Evolutionary conservation across 495 filamentous ascomycete genomes (phyloP).

Genomic region (Aspergillus wentii): DNA sequence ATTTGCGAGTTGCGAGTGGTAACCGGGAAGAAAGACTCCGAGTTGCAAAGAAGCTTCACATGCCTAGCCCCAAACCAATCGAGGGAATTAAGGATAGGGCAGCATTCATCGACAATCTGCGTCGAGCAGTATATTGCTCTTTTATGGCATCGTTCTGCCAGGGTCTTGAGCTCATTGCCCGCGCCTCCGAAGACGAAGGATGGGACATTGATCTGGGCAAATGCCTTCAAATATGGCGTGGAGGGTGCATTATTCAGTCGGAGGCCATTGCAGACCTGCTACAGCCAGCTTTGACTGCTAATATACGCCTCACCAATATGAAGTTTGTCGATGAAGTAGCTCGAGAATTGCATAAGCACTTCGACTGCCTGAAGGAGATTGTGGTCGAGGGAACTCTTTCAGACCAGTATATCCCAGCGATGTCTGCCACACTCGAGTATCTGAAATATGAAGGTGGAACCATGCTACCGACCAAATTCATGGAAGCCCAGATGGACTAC

Average conservation of each 20-base stretch:
- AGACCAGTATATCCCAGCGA: slow-evolving; percentile 60
- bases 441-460: slow-evolving; percentile 58
- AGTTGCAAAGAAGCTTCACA: slow-evolving; percentile 38
- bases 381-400: slow-evolving; percentile 51
- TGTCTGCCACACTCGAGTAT: slow-evolving; percentile 65
- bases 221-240: slow-evolving; percentile 66
- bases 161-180: slow-evolving; percentile 62
- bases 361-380: slow-evolving; percentile 49
- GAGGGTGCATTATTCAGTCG: slow-evolving; percentile 69
- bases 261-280: slow-evolving; percentile 62
- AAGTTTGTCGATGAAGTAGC: slow-evolving; percentile 48
- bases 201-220: slow-evolving; percentile 59
- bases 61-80: slow-evolving; percentile 37
- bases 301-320: slow-evolving; percentile 29
- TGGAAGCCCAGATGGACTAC: slow-evolving; percentile 72
- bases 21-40: slow-evolving; percentile 51
- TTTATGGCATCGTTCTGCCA: slow-evolving; percentile 63
- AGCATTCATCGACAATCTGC: slow-evolving; percentile 54
- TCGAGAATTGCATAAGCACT: slow-evolving; percentile 47
- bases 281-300: slow-evolving; percentile 30
- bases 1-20: slow-evolving; percentile 60
- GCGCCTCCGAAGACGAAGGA: slow-evolving; percentile 53
- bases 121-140: slow-evolving; percentile 55
- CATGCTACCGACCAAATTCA: slow-evolving; percentile 61
- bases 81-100: slow-evolving; percentile 36